Evolutionary conservation across 2,329 filamentous ascomycete species (phyloP).

Genomic region (Sporothrix phasma): DNA sequence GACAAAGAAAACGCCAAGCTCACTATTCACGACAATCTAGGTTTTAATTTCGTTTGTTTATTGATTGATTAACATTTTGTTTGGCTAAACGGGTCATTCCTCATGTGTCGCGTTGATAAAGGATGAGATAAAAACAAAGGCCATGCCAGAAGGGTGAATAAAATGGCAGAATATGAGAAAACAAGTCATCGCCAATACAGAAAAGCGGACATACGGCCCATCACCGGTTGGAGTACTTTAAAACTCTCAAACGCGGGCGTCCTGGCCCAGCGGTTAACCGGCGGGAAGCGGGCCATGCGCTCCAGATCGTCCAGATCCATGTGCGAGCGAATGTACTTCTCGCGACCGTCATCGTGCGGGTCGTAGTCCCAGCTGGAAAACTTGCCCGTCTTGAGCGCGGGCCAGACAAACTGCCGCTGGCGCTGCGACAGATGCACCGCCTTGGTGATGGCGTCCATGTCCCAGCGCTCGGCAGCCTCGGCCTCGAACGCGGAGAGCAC

Average conservation of each 20-base stretch:
- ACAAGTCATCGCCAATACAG: not conserved
- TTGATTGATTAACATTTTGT: not conserved
- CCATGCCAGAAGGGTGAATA: not conserved
- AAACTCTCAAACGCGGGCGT: no score
- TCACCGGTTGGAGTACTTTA: no score
- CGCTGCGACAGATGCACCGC: slow-evolving; percentile 70
- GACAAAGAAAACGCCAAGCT: not conserved
- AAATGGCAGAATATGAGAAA: not conserved
- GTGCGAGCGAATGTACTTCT: slow-evolving; percentile 76
- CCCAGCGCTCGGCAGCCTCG: slow-evolving; percentile 68
- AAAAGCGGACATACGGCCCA: no score
- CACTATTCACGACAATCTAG: not conserved
- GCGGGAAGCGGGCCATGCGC: slow-evolving; percentile 62
- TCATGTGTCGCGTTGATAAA: slow-evolving; percentile 6
- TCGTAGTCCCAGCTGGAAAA: slow-evolving; percentile 83
- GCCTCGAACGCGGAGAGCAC: slow-evolving; percentile 57
- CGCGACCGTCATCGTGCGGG: slow-evolving; percentile 57
- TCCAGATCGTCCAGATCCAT: slow-evolving; percentile 74
- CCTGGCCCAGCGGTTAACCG: slow-evolving; percentile 46
- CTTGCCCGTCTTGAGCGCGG: slow-evolving; percentile 62
- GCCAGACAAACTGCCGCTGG: slow-evolving; percentile 67
- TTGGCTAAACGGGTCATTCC: not conserved
- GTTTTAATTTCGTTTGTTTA: not conserved
- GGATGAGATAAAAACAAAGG: not conserved
- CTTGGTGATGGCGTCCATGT: slow-evolving; percentile 66